Percentiles rank a stretch among this genome's conserved stretches.
phyloP scores from a whole-genome alignment of 2,329 filamentous ascomycete species.

The Arthrobotrys sphaeroides region DNA sequence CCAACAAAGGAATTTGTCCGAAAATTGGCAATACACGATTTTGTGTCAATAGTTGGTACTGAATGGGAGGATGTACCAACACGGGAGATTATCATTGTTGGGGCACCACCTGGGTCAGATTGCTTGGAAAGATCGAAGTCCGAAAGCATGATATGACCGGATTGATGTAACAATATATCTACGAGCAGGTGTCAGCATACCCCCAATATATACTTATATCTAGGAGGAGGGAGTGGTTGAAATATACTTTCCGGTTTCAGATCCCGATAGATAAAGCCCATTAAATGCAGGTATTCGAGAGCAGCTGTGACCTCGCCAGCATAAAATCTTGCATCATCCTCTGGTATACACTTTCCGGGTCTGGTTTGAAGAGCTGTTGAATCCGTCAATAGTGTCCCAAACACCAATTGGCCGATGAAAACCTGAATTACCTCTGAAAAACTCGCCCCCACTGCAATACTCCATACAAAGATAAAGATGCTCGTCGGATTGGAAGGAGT shows the following conservation, averaged over 20 bases:
- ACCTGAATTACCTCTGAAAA: constrained; percentile 74
- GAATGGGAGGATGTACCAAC: constrained; percentile 86
- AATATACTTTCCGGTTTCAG: constrained; percentile 94
- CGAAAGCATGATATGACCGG: constrained; percentile 99
- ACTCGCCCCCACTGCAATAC: constrained; percentile 98
- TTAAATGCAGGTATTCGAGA: constrained; percentile 93
- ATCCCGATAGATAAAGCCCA: constrained; percentile 99
- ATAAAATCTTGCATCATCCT: constrained; percentile 96
- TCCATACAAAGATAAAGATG: constrained; percentile 99
- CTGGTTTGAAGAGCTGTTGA: constrained; percentile 82
- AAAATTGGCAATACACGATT: constrained; percentile 98
- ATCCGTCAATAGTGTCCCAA: not conserved
- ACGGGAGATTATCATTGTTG: constrained; percentile 91
- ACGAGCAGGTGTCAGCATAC: constrained; percentile 60
- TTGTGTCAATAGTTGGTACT: constrained; percentile 95
- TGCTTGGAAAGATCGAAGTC: constrained; percentile 99
- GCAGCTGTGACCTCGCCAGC: constrained; percentile 97
- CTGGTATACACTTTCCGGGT: constrained; percentile 94
- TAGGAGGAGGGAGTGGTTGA: constrained; percentile 14
- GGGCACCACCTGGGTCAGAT: constrained; percentile 92
- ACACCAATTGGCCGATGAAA: too few species aligned
- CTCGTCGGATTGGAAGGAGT: constrained; percentile 98
- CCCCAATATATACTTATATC: not conserved
- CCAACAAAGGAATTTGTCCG: constrained; percentile 98
- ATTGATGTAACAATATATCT: constrained; percentile 98